Evolutionary conservation across 2,329 filamentous ascomycete species (phyloP), one percentile per base, ranked within the genome.

Genomic region (Chaetothyriales sp.): DNA sequence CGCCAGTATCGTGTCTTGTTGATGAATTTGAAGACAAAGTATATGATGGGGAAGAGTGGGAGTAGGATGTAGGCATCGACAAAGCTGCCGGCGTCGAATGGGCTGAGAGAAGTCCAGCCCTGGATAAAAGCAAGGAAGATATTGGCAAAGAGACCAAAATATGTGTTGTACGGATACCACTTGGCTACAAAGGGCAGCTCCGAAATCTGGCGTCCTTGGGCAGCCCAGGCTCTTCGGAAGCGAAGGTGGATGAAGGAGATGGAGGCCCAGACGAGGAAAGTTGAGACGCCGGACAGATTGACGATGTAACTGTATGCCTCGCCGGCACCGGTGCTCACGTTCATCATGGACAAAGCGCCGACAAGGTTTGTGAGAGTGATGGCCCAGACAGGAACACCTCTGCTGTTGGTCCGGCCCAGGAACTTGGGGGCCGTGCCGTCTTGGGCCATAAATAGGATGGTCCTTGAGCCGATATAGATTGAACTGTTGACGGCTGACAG

Each of bases 371-470:
- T 57, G 50, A 57, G 52, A 40, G 55, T 51, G 25, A 57, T 56
- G 29, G 55, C 55, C 29, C 47, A 51, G 28, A 57, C 54, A 18
- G 55, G 55, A 15, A 57, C 53, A 18, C 55, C 55, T 7, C 49
- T 25, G 2, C 85, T 45, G 80, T 81, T 80, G 1, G 85, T 86
- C 65, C 77, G 78, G 44, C 82, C 82, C 1, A 89, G 71, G 60
- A 89, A 76, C 18, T 67, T 70, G 0, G 86, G 86, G 0, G 85
- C 86, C 65, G 85, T 86, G 46, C 78, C 73, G 45, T 81, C 80
- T 60, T 86, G 81, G 0, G 83, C 83, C 80, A 89, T 85, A 69
- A 81, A 88, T 0, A 89, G 69, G 1, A 90, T 68, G 0, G 85
- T 89, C 19, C 86, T 78, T 2, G 82, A 52, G n/a, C 52, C 54